Evolutionary conservation across 768 basidiomycete species (phyloP).

Genomic region (Pleurotus djamor): DNA sequence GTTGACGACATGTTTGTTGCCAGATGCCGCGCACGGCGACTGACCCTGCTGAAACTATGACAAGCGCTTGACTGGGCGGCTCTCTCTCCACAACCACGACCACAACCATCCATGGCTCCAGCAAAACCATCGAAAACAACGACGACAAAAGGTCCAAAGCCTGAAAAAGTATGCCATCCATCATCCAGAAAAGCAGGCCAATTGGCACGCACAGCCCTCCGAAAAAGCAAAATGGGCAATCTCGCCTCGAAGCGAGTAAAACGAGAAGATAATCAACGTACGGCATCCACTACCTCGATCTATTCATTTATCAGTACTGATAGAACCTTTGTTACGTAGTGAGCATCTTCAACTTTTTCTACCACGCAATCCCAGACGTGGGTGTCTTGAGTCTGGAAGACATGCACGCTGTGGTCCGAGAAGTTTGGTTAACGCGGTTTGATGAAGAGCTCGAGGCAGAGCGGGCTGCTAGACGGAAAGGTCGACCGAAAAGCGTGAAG

Average conservation of each 20-base stretch:
- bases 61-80: background rate
- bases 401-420: constrained; percentile 60
- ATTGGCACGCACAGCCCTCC: constrained; percentile 60
- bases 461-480: constrained; percentile 59
- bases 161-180: constrained; percentile 82
- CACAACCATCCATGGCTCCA: constrained; percentile 29
- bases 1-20: constrained; percentile 26
- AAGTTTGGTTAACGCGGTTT: constrained; percentile 73
- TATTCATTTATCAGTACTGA: background rate
- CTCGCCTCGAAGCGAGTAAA: constrained; percentile 52
- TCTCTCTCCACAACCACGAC: background rate
- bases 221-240: constrained; percentile 66
- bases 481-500: constrained; percentile 69
- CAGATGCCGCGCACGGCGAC: background rate
- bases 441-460: constrained; percentile 67
- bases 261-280: constrained; percentile 53
- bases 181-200: constrained; percentile 83
- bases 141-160: constrained; percentile 35
- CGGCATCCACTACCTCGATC: constrained; percentile 19
- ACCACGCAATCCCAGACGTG: constrained; percentile 60
- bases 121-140: constrained; percentile 32
- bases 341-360: constrained; percentile 77
- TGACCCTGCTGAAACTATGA: background rate
- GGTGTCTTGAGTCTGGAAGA: constrained; percentile 59
- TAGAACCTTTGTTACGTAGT: constrained; percentile 33